These are phyloP conservation scores for Colletotrichum sidae DNA, from an alignment of 2,329 filamentous ascomycete species.

Conservation along the genomic window DNA sequence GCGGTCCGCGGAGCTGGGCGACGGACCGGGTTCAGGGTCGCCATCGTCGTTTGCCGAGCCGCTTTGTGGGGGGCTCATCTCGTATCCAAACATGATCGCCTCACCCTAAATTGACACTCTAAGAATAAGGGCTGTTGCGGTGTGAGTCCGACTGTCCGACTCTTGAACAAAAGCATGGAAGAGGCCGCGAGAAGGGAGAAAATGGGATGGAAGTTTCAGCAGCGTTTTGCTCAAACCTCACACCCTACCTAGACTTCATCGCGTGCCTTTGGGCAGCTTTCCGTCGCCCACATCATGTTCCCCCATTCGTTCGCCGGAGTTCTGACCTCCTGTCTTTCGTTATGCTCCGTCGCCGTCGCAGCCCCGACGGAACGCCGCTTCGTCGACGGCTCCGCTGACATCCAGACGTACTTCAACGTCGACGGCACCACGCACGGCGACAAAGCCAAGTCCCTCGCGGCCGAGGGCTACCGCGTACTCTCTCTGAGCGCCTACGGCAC, in stretches of 20 bases:
- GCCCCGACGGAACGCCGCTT: constrained; percentile 9
- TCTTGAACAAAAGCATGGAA: not conserved
- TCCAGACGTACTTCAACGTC: constrained; percentile 26
- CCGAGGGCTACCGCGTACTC: constrained; percentile 33
- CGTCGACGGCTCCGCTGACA: constrained; percentile 2
- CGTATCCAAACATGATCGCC: constrained; percentile 17
- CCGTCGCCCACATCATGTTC: constrained; percentile 18
- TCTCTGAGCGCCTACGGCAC: constrained; percentile 38
- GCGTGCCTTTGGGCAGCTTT: constrained; percentile 18
- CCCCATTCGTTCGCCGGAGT: constrained; percentile 18
- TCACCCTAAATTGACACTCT: constrained; percentile 10
- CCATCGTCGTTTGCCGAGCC: constrained; percentile 15
- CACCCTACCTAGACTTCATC: too few relatives aligned
- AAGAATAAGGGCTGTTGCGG: constrained; percentile 17
- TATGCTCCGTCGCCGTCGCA: constrained; percentile 10
- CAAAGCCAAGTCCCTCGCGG: constrained; percentile 17
- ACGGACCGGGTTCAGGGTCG: constrained; percentile 8
- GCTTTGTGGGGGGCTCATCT: constrained; percentile 31
- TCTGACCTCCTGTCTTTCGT: constrained; percentile 22
- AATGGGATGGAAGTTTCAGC: not conserved
- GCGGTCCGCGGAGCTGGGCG: not conserved
- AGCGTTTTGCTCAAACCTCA: not conserved
- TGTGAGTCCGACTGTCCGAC: not conserved
- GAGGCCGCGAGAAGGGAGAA: not conserved
- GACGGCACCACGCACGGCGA: constrained; percentile 19